A percentile compares a stretch with the other conserved stretches of the same genome.
Evolutionary conservation across 768 basidiomycete genomes (phyloP).

Genomic region (Inosperma sp.): DNA sequence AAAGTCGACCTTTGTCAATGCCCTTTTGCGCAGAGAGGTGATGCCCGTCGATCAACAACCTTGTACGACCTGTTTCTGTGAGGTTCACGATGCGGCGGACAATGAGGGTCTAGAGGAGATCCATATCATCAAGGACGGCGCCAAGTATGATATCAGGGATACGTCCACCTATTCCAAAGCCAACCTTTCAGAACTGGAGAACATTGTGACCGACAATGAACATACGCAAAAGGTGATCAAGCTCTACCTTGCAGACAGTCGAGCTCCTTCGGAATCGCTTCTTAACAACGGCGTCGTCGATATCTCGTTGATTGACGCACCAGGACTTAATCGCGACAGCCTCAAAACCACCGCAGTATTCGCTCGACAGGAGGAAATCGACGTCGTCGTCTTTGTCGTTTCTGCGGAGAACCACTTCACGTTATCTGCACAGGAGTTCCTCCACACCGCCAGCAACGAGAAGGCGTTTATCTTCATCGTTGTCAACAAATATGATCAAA

Average conservation of each 20-base stretch:
- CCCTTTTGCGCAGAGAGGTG: conserved; percentile 81
- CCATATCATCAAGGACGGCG: conserved; percentile 70
- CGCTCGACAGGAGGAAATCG: conserved; percentile 94
- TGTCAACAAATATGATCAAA: conserved; percentile 96
- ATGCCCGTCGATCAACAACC: conserved; percentile 99
- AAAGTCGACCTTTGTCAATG: conserved; percentile 98
- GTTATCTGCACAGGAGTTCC: conserved; percentile 89
- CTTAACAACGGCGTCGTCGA: conserved; percentile 94
- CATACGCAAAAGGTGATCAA: conserved; percentile 73
- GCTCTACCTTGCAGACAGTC: conserved; percentile 82
- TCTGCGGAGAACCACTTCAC: conserved; percentile 99
- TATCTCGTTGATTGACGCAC: conserved; percentile 97
- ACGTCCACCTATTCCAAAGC: conserved; percentile 71
- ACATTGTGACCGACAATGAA: conserved; percentile 73
- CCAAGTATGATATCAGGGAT: conserved; percentile 64
- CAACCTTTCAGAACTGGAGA: conserved; percentile 66
- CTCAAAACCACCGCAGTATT: conserved; percentile 94
- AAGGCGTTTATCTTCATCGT: conserved; percentile 98
- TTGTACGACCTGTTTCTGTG: conserved; percentile 94
- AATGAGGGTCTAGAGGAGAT: conserved; percentile 80
- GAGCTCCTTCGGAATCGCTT: conserved; percentile 74
- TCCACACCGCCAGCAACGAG: conserved; percentile 88
- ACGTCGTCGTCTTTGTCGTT: conserved; percentile 97
- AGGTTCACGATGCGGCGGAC: conserved; percentile 87
- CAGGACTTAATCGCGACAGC: conserved; percentile 94